Base-by-base conservation (phyloP, 208 protist genomes). In the Wallacemonas sp. region DNA sequence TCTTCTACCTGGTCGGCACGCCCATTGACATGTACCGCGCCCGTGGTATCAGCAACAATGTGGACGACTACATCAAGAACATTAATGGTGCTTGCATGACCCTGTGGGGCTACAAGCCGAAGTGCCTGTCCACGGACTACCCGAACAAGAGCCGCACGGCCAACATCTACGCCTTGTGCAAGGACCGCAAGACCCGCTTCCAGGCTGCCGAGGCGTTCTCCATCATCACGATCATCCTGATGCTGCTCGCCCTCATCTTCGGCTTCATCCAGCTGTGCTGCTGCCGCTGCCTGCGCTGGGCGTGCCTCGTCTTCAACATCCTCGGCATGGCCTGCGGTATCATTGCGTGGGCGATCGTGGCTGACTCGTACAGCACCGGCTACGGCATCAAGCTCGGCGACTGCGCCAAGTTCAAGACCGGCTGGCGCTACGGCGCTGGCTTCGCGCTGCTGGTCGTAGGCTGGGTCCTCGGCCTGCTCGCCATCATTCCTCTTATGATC, bases 181-280 rank as follows among this genome's bases (percentile, higher is more conserved):
- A 22, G 8, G 57, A 49, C 52, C 76, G 77, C n/a, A 61, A 61
- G 45, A 61, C 31, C 20, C 70, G 55, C 48, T 83, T 87, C 68
- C 69, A 61, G 36, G 66, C 67, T 4, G 72, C 81, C 1, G 76
- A 86, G 71, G 77, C 44, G 20, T 65, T 86, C 20, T 20, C 69
- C 33, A 77, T 83, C 64, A 76, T 74, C 55, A 65, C 66, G 26
- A 69, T 87, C 54, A 29, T 54, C 26, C 18, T 80, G 20, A 63
- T 71, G 32, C 59, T 68, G 26, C 2, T 77, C 29, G 72, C 77
- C 3, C 26, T 42, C 36, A 39, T 81, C 50, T 52, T 80, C 32
- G 76, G 74, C 22, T 69, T 83, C 61, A 57, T 81, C 32, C 67
- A 72, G 59, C 65, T 75, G 12, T 86, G 76, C 74, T 86, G 76